phyloP scores from a whole-genome alignment of 192 early-diverging fungal species.

The Dissophora globulifera region DNA sequence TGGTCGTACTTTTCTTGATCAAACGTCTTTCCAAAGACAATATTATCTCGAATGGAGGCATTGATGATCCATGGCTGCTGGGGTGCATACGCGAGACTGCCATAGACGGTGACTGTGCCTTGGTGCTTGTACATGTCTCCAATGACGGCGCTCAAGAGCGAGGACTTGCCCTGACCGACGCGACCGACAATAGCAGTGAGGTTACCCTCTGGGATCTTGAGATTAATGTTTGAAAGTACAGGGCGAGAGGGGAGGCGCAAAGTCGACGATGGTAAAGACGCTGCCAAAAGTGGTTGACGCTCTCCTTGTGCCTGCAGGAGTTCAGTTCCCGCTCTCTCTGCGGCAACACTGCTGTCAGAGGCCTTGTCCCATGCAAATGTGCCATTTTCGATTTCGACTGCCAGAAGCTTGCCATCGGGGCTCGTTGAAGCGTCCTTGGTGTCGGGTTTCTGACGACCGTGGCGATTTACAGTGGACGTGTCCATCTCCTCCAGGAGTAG shows the following conservation, averaged over 20 bases:
- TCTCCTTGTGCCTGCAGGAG: slow-evolving; percentile 14
- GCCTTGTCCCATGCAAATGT: slow-evolving; percentile 29
- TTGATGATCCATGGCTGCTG: slow-evolving; percentile 94
- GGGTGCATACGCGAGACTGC: slow-evolving; percentile 70
- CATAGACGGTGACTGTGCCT: slow-evolving; percentile 72
- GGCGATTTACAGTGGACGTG: not conserved
- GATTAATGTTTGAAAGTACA: slow-evolving; percentile 39
- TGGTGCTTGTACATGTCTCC: slow-evolving; percentile 84
- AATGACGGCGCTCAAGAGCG: slow-evolving; percentile 63
- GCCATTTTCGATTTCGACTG: slow-evolving; percentile 33
- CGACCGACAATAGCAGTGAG: slow-evolving; percentile 24
- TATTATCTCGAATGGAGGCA: slow-evolving; percentile 87
- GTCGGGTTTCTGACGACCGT: not conserved
- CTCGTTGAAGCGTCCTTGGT: not conserved
- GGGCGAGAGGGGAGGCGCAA: not conserved
- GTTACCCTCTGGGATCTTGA: slow-evolving; percentile 35
- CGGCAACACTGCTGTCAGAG: not conserved
- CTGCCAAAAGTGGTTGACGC: slow-evolving; percentile 17
- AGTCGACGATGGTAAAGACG: not conserved
- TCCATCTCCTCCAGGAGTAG: slow-evolving; percentile 50
- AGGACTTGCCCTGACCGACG: slow-evolving; percentile 65
- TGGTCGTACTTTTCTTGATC: slow-evolving; percentile 78
- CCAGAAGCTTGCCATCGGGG: not conserved
- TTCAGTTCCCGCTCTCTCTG: not conserved
- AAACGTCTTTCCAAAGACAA: slow-evolving; percentile 85